Conservation (phyloP, 208 protist species). For the Giardia duodenalis region DNA sequence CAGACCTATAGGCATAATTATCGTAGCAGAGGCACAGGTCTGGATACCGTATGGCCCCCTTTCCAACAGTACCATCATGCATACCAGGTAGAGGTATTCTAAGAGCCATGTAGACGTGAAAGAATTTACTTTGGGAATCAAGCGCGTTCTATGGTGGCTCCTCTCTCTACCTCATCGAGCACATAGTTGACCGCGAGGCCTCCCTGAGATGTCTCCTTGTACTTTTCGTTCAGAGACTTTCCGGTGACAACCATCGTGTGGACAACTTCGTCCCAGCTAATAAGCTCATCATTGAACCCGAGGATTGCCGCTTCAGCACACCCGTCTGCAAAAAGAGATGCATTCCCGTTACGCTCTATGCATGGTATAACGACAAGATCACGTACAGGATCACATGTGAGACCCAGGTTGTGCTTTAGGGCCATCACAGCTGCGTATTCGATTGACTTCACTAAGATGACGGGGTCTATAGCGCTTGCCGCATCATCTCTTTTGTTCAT, state of each 20-base stretch:
- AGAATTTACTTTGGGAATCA: too few species aligned
- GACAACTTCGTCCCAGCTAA: slow-evolving; percentile 47
- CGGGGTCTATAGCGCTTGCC: slow-evolving; percentile 43
- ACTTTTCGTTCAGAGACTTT: slow-evolving; percentile 44
- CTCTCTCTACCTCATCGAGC: neutral
- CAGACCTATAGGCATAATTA: too few species aligned
- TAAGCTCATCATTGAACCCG: slow-evolving; percentile 32
- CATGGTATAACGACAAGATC: slow-evolving; percentile 53
- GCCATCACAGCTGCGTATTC: slow-evolving; percentile 50
- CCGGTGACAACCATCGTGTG: slow-evolving; percentile 49
- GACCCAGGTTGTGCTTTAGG: slow-evolving; percentile 50
- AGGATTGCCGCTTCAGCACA: slow-evolving; percentile 45
- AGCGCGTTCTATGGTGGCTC: too few species aligned
- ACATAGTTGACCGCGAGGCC: slow-evolving; percentile 36
- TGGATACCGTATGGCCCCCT: too few species aligned
- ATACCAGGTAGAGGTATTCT: too few species aligned
- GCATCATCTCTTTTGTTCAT: neutral
- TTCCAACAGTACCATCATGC: too few species aligned
- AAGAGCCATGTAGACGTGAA: too few species aligned
- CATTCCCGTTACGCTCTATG: slow-evolving; percentile 50
- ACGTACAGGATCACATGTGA: slow-evolving; percentile 52
- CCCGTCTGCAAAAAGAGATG: slow-evolving; percentile 40
- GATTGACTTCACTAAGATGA: slow-evolving; percentile 42
- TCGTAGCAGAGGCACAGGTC: too few species aligned
- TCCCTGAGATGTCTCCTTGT: slow-evolving; percentile 46